A percentile compares a stretch with the other conserved stretches of the same genome.
Conservation (phyloP, 352 stramenopile species). For the Globisporangium acanthophoron region DNA sequence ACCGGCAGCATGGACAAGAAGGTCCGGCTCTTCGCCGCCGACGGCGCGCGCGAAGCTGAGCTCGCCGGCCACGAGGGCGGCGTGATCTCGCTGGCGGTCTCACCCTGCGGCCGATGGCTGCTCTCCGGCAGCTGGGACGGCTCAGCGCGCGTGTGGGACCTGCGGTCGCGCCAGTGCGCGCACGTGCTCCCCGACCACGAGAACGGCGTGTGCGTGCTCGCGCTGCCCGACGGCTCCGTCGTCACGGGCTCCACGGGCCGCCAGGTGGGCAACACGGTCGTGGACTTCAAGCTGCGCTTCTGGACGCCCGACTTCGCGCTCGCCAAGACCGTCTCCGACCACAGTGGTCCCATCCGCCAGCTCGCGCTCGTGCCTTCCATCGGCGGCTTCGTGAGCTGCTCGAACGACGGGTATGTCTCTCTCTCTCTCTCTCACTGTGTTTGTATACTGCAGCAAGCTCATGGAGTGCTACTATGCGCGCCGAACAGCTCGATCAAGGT, state of each 20-base stretch:
- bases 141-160: slow-evolving; percentile 68
- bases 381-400: slow-evolving; percentile 80
- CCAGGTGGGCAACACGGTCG: slow-evolving; percentile 70
- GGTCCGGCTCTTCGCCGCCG: slow-evolving; percentile 55
- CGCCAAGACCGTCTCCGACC: slow-evolving; percentile 50
- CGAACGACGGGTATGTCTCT: slow-evolving; percentile 58
- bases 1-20: slow-evolving; percentile 80
- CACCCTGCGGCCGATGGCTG: slow-evolving; percentile 30
- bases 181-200: slow-evolving; percentile 63
- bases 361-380: slow-evolving; percentile 55
- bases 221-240: slow-evolving; percentile 47
- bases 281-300: slow-evolving; percentile 76
- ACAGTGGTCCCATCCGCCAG: slow-evolving; percentile 69
- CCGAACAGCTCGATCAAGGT: slow-evolving; percentile 49
- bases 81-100: slow-evolving; percentile 65
- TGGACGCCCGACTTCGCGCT: slow-evolving; percentile 46
- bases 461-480: neutral
- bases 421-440: too few species aligned
- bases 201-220: slow-evolving; percentile 80
- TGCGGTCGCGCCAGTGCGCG: slow-evolving; percentile 40
- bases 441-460: too few species aligned
- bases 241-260: slow-evolving; percentile 74
- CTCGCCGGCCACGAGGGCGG: slow-evolving; percentile 66
- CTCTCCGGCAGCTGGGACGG: slow-evolving; percentile 83
- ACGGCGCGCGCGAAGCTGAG: slow-evolving; percentile 33